phyloP scores from a whole-genome alignment of 2,329 filamentous ascomycete species.

The Chalaropsis ovoidea region DNA sequence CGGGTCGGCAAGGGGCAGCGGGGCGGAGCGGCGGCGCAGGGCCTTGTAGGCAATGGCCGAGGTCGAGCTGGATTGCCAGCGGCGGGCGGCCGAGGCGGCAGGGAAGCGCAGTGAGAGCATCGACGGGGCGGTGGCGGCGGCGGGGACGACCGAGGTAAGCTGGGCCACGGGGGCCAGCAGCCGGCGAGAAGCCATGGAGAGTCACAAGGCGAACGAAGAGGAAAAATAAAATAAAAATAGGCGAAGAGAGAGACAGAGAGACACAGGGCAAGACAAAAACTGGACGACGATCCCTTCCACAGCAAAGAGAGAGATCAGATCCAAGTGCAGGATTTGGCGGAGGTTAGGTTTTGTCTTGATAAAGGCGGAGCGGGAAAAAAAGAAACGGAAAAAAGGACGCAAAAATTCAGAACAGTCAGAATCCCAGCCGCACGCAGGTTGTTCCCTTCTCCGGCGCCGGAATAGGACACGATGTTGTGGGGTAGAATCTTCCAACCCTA shows the following conservation, averaged over 20 bases:
- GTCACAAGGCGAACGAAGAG: conserved; percentile 9
- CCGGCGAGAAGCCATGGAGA: conserved; percentile 40
- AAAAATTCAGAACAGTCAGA: conserved; percentile 14
- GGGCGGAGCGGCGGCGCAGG: conserved; percentile 78
- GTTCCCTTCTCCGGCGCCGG: conserved; percentile 8
- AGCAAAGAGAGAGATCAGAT: conserved; percentile 17
- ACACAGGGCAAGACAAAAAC: neutral
- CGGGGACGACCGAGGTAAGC: conserved; percentile 28
- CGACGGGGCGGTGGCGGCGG: conserved; percentile 29
- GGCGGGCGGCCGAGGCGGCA: conserved; percentile 28
- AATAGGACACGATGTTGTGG: neutral
- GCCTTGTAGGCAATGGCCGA: conserved; percentile 96
- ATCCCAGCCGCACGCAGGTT: conserved; percentile 6
- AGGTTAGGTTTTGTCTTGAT: conserved; percentile 18
- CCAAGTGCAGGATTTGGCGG: neutral
- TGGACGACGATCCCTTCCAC: neutral
- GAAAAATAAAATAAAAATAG: conserved; percentile 17
- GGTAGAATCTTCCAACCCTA: neutral
- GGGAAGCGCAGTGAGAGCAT: conserved; percentile 29
- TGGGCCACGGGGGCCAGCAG: conserved; percentile 36
- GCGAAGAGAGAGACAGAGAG: neutral
- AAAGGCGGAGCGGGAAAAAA: conserved; percentile 22
- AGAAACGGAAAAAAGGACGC: conserved; percentile 16
- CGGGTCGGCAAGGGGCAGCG: conserved; percentile 67
- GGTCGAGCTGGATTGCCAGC: conserved; percentile 55